Evolutionary conservation across 2,329 filamentous ascomycete species (phyloP).

Genomic region (Nemania bipapillata): DNA sequence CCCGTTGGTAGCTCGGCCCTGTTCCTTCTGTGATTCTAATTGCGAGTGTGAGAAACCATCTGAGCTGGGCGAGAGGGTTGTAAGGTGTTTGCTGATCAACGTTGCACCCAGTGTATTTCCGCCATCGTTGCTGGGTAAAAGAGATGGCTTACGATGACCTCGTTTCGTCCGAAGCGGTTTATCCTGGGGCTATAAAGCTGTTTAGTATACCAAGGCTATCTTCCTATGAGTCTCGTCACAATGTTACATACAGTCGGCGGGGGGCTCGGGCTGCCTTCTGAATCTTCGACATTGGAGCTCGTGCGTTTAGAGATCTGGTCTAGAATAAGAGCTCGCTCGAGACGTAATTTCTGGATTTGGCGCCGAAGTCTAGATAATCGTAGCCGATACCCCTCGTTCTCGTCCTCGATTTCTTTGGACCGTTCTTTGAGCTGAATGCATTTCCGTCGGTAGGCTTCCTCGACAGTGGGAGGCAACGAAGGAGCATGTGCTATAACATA

Average conservation of each 20-base stretch:
- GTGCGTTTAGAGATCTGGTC: conserved; percentile 79
- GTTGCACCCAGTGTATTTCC: conserved; percentile 55
- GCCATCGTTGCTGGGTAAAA: conserved; percentile 58
- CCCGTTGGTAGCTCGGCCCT: conserved; percentile 54
- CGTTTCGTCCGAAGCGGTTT: conserved; percentile 81
- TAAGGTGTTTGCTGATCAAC: conserved; percentile 61
- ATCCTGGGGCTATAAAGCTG: conserved; percentile 71
- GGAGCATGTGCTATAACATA: conserved; percentile 62
- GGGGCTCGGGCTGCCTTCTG: conserved; percentile 81
- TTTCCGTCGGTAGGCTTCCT: conserved; percentile 95
- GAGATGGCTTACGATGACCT: conserved; percentile 71
- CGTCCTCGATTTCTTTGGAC: conserved; percentile 88
- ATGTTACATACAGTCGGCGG: conserved; percentile 73
- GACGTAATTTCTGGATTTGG: conserved; percentile 88
- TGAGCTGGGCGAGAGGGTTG: conserved; percentile 61
- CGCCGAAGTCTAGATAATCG: conserved; percentile 83
- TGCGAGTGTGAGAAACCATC: conserved; percentile 65
- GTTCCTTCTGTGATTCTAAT: conserved; percentile 54
- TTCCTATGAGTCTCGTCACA: conserved; percentile 20
- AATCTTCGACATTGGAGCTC: conserved; percentile 79
- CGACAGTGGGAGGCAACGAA: conserved; percentile 84
- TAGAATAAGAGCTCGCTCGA: conserved; percentile 81
- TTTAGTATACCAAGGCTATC: conserved; percentile 40
- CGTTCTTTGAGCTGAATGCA: conserved; percentile 94
- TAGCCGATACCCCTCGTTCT: conserved; percentile 84